These are phyloP conservation scores for Tricholoma matsutake DNA, from an alignment of 768 basidiomycete genomes.

Conservation along the genomic window DNA sequence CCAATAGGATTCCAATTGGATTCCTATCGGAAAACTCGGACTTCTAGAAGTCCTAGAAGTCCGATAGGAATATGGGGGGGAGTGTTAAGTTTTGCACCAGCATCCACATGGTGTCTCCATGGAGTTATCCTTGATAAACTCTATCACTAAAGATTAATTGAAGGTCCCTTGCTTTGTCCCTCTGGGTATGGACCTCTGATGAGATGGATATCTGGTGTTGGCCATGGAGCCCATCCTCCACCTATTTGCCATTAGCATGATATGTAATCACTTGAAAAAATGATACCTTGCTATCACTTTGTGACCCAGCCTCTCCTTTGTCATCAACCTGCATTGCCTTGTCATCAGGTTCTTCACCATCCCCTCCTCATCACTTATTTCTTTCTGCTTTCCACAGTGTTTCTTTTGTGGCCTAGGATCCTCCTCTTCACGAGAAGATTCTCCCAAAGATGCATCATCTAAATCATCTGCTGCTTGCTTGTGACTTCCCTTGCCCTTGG, in stretches of 20 bases:
- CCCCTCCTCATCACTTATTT: not conserved
- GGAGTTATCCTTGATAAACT: too few relatives aligned
- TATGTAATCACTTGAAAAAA: not conserved
- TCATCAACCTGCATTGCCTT: not conserved
- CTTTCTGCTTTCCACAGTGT: not conserved
- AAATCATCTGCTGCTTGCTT: not conserved
- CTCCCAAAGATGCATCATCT: not conserved
- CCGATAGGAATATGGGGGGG: too few relatives aligned
- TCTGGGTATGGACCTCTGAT: not conserved
- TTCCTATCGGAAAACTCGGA: too few relatives aligned
- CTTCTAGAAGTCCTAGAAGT: too few relatives aligned
- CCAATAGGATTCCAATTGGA: too few relatives aligned
- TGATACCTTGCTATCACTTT: not conserved
- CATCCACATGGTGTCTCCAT: too few relatives aligned
- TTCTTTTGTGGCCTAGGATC: not conserved
- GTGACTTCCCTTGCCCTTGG: not conserved
- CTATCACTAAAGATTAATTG: too few relatives aligned
- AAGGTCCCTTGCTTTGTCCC: too few relatives aligned
- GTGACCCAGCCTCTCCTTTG: not conserved
- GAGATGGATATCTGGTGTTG: not conserved
- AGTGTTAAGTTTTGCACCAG: too few relatives aligned
- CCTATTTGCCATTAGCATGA: not conserved
- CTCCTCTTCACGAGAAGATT: not conserved
- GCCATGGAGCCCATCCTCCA: not conserved
- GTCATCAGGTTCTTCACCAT: not conserved